Conservation (phyloP, 345 rosid genomes). For the Brassica nigra region DNA sequence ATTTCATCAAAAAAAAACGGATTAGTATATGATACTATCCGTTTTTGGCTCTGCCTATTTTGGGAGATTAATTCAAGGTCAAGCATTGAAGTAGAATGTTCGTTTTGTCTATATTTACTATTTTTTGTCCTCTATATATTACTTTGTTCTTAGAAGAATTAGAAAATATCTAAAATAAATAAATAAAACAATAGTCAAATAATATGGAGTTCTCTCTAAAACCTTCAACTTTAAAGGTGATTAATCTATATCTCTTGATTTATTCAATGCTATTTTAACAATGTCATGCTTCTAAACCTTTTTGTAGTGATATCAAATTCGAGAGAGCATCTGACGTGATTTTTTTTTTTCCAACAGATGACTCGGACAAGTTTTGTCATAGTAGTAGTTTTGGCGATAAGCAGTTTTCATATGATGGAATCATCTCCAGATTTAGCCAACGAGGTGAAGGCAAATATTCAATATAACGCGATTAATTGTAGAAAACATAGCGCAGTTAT, state of each 20-base stretch:
- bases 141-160: background rate
- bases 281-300: background rate
- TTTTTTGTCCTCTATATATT: constrained; percentile 22
- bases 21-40: background rate
- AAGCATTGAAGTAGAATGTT: background rate
- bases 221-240: constrained; percentile 37
- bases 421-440: background rate
- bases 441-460: background rate
- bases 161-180: background rate
- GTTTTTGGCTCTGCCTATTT: background rate
- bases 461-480: constrained; percentile 53
- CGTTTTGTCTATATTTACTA: background rate
- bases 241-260: background rate
- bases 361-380: constrained; percentile 16
- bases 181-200: constrained; percentile 4
- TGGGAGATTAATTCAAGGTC: constrained; percentile 2
- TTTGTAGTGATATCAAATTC: background rate
- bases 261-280: background rate
- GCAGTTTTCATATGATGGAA: constrained; percentile 32
- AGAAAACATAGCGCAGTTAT: constrained; percentile 62
- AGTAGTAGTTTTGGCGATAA: constrained; percentile 30
- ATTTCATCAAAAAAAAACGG: background rate
- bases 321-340: background rate
- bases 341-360: constrained; percentile 32
- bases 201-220: constrained; percentile 33